Evolutionary conservation across 306 rosid species (phyloP).

Genomic region (Cucumis hystrix): DNA sequence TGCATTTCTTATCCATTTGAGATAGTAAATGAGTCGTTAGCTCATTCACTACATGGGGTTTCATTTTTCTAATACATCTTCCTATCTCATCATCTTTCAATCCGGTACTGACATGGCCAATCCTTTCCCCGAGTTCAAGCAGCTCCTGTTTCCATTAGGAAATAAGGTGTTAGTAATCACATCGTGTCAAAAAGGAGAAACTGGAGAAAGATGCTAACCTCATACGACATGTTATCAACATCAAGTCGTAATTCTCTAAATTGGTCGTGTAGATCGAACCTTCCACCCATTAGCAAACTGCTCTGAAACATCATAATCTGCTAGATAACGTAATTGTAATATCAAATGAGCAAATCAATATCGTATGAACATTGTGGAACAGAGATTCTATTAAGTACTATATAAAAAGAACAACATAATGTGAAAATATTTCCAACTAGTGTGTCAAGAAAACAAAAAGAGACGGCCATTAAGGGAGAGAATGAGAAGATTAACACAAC

Average conservation of each 20-base stretch:
- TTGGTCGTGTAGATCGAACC: slow-evolving; percentile 45
- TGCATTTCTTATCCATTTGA: slow-evolving; percentile 63
- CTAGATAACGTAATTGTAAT: slow-evolving; percentile 6
- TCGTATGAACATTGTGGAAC: neutral
- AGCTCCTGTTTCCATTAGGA: slow-evolving; percentile 37
- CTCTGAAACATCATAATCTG: slow-evolving; percentile 79
- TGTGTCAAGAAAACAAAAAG: neutral
- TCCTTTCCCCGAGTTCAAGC: slow-evolving; percentile 82
- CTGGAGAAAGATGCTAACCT: slow-evolving; percentile 25
- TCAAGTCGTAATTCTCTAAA: slow-evolving; percentile 88
- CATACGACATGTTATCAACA: slow-evolving; percentile 87
- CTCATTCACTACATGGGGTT: slow-evolving; percentile 30
- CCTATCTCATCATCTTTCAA: slow-evolving; percentile 72
- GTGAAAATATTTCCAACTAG: neutral
- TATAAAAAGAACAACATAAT: neutral
- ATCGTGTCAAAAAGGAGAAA: neutral
- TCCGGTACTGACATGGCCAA: slow-evolving; percentile 84
- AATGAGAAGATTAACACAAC: neutral
- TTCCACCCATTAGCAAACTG: slow-evolving; percentile 63
- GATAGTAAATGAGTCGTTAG: slow-evolving; percentile 21
- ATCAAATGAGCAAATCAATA: neutral
- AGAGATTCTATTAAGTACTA: neutral
- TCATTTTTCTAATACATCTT: slow-evolving; percentile 34
- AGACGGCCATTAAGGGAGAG: neutral
- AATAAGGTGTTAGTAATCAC: neutral